Evolutionary conservation across 768 basidiomycete species (phyloP).

Genomic region (Collybiopsis luxurians): DNA sequence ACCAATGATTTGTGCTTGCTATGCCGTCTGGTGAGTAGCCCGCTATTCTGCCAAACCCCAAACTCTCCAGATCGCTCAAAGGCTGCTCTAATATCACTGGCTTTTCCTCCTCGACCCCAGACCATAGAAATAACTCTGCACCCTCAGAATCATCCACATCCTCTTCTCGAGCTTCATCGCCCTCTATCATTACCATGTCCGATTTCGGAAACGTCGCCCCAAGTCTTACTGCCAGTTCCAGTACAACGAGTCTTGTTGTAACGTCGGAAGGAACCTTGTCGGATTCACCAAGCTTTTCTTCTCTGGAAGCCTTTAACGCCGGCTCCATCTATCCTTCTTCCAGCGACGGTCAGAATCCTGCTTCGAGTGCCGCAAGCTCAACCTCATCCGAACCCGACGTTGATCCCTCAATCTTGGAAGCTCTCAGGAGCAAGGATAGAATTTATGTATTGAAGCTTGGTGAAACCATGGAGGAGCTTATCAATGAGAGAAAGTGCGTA

Average conservation of each 20-base stretch:
- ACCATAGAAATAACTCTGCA: conserved; percentile 3
- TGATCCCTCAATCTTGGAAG: conserved; percentile 81
- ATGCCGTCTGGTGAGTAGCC: conserved; percentile 23
- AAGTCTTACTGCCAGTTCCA: conserved; percentile 12
- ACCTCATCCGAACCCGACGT: conserved; percentile 40
- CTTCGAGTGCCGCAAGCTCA: conserved; percentile 16
- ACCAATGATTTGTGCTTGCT: not conserved
- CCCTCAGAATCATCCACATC: conserved; percentile 10
- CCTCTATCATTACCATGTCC: conserved; percentile 12
- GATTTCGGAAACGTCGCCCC: conserved; percentile 1
- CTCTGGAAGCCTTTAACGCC: conserved; percentile 10
- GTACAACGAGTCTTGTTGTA: conserved; percentile 8
- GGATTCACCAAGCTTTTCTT: conserved; percentile 17
- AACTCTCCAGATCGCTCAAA: conserved; percentile 5
- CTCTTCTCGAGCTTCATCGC: conserved; percentile 9
- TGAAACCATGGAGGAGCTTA: conserved; percentile 79
- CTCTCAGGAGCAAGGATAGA: conserved; percentile 84
- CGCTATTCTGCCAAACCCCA: not conserved
- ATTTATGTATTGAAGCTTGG: conserved; percentile 88
- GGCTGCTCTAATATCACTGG: conserved; percentile 11
- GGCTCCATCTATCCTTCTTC: conserved; percentile 19
- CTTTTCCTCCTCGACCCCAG: conserved; percentile 7
- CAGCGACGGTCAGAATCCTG: conserved; percentile 23
- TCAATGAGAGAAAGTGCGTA: conserved; percentile 69
- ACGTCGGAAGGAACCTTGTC: conserved; percentile 1